Evolutionary conservation across 768 basidiomycete genomes (phyloP).

Genomic region (Rhodotorula kratochvilovae): DNA sequence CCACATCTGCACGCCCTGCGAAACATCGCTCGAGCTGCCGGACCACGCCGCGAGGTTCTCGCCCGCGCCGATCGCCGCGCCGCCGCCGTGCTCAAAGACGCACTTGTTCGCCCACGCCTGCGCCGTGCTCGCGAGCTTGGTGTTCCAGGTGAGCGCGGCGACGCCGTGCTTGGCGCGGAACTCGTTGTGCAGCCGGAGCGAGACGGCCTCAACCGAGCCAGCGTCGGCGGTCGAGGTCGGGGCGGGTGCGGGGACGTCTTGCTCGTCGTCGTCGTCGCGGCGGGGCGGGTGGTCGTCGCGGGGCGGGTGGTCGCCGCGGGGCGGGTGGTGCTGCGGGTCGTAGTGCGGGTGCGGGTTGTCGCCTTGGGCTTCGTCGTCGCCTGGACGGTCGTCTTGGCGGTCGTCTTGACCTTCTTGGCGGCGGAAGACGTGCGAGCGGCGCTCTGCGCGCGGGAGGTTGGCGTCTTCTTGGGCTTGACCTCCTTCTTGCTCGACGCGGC

Average conservation of each 20-base stretch:
- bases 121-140: slow-evolving; percentile 42
- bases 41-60: slow-evolving; percentile 42
- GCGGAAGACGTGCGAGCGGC: too few relatives aligned
- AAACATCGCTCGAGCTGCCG: neutral
- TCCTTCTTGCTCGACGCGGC: too few relatives aligned
- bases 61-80: neutral
- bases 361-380: neutral
- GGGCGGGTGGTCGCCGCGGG: neutral
- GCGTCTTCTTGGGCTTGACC: too few relatives aligned
- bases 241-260: neutral
- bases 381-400: too few relatives aligned
- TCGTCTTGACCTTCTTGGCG: too few relatives aligned
- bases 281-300: neutral
- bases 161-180: slow-evolving; percentile 41
- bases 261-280: neutral
- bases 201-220: neutral
- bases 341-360: neutral
- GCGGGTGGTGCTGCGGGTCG: too few relatives aligned
- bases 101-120: slow-evolving; percentile 41
- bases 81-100: slow-evolving; percentile 39
- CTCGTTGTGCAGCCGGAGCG: slow-evolving; percentile 38
- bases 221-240: neutral
- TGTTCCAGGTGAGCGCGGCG: slow-evolving; percentile 41
- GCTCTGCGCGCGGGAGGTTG: too few relatives aligned
- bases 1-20: slow-evolving; percentile 7